phyloP scores from a whole-genome alignment of 2,329 filamentous ascomycete species.

The Purpureocillium takamizusanense region DNA sequence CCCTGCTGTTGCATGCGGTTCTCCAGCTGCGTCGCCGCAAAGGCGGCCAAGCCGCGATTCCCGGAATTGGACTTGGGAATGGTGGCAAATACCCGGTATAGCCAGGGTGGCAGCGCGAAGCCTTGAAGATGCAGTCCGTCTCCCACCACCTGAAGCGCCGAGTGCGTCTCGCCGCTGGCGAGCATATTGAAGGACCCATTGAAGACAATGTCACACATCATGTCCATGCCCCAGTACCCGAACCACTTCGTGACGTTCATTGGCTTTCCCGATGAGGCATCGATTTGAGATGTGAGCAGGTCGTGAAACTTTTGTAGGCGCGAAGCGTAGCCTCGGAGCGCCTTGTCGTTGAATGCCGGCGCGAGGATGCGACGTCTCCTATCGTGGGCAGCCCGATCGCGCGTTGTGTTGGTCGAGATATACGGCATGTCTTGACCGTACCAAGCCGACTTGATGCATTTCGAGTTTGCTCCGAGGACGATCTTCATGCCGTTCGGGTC shows the following conservation, averaged over 20 bases:
- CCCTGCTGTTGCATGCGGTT: conserved; percentile 1
- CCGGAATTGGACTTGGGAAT: not conserved
- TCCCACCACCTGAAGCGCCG: not conserved
- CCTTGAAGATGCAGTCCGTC: conserved; percentile 1
- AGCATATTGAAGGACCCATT: conserved; percentile 4
- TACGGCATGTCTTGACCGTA: conserved; percentile 1
- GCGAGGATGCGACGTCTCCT: not conserved
- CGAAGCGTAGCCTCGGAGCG: not conserved
- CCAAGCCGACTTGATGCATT: conserved; percentile 2
- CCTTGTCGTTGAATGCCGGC: conserved; percentile 1
- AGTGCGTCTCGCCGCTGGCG: conserved; percentile 1
- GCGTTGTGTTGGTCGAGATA: conserved; percentile 2
- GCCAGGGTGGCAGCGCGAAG: conserved; percentile 1
- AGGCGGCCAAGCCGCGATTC: not conserved
- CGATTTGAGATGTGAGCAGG: conserved; percentile 1
- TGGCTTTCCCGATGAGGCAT: not conserved
- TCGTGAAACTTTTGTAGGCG: conserved; percentile 2
- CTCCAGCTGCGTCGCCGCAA: not conserved
- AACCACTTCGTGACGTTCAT: conserved; percentile 5
- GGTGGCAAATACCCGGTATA: not conserved
- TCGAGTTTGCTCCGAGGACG: conserved; percentile 1
- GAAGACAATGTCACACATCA: conserved; percentile 6
- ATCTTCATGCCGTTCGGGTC: conserved; percentile 2
- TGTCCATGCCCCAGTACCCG: conserved; percentile 4
- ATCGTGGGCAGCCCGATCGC: not conserved